Evolutionary conservation across 1,284 basidiomycete species (phyloP).

Genomic region (Agroathelia rolfsii): DNA sequence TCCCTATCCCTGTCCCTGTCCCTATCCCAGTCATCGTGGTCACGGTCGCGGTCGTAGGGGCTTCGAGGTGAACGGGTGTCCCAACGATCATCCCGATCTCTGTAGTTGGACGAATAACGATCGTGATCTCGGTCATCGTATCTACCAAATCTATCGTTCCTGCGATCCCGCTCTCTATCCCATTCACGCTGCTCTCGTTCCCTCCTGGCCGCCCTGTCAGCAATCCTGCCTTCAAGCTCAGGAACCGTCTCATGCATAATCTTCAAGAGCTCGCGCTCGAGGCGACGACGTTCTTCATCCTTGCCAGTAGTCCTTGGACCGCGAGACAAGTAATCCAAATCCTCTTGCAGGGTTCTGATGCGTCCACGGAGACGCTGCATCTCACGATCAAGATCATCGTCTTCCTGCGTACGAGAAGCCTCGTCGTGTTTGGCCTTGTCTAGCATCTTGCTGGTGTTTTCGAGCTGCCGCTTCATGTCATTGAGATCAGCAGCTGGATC

Average conservation of each 20-base stretch:
- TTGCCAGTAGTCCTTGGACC: slow-evolving; percentile 69
- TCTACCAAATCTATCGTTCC: slow-evolving; percentile 75
- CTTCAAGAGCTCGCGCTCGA: slow-evolving; percentile 83
- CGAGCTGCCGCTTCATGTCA: slow-evolving; percentile 83
- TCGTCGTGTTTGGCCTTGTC: slow-evolving; percentile 64
- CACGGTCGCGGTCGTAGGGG: slow-evolving; percentile 22
- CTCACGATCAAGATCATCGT: slow-evolving; percentile 85
- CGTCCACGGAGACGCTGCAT: slow-evolving; percentile 82
- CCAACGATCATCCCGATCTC: slow-evolving; percentile 27
- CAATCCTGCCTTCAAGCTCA: slow-evolving; percentile 80
- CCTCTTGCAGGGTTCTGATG: slow-evolving; percentile 85
- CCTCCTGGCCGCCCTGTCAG: slow-evolving; percentile 69
- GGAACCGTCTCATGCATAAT: slow-evolving; percentile 91
- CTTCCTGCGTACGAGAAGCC: slow-evolving; percentile 57
- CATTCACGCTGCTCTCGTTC: slow-evolving; percentile 75
- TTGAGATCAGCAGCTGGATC: slow-evolving; percentile 67
- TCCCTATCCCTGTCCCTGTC: slow-evolving; percentile 24
- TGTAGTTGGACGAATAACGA: slow-evolving; percentile 29
- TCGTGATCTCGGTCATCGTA: slow-evolving; percentile 44
- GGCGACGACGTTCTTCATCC: slow-evolving; percentile 78
- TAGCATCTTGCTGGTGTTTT: slow-evolving; percentile 75
- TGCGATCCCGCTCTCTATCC: slow-evolving; percentile 70
- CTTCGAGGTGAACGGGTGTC: slow-evolving; percentile 28
- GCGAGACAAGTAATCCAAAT: slow-evolving; percentile 83
- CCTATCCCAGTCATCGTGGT: slow-evolving; percentile 18